Base-by-base conservation (phyloP, 2,329 filamentous ascomycete species). In the Botryotinia convoluta region DNA sequence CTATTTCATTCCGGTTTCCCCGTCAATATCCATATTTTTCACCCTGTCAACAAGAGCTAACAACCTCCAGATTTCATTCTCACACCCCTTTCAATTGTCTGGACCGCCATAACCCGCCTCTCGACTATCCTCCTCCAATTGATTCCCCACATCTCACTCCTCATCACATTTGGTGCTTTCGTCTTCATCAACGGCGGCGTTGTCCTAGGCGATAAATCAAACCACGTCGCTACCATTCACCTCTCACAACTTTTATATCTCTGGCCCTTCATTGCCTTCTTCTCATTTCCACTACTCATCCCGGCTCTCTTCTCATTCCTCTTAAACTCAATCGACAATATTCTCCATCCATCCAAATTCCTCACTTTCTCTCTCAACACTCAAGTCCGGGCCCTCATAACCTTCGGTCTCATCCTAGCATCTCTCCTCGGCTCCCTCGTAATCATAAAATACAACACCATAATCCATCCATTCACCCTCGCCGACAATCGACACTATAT, bases 401-500 rank as follows among this genome's bases (percentile, higher is more conserved):
- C 51, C 26, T 14, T 60, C 7, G 6, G 9, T 4, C 29, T 65
- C 22, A 20, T 64, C n/a, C n/a, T 69, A 9, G 45, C 45, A 6
- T 62, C 35, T 26, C 22, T 73, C 39, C n/a, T 37, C 4, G 57
- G n/a, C 7, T 54, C 16, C 37, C 63, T 84, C 3, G 77, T 80
- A 20, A 81, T 90, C 32, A 90, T 98, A 37, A 88, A 89, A 75
- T 92, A 88, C 86, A 98, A 98, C 86, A 99, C 96, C 48, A 92
- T 97, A 75, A 89, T 98, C 61, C 96, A 99, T 80, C 95, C 96
- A 0, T 99, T 98, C 81, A 97, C 95, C 0, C 87, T 98, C 0
- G 96, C 96, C 48, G 96, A 99, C 82, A 99, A 99, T 82, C 87
- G 96, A 3, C 96, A 99, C 82, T 99, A 97, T 84, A 92, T 97